phyloP scores from a whole-genome alignment of 345 rosid species.

The Ceriops decandra region DNA sequence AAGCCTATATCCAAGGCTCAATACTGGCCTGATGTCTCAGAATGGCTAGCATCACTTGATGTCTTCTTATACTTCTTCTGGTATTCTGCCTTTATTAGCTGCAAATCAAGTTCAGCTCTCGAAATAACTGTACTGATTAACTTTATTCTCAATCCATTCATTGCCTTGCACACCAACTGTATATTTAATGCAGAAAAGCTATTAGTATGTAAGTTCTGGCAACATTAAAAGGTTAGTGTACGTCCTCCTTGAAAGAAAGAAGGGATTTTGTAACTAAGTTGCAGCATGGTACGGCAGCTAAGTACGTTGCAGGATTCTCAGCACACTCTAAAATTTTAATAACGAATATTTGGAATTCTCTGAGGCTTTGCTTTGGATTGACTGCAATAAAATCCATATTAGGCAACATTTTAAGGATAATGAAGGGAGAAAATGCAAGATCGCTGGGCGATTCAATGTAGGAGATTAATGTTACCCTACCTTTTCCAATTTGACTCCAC shows the following conservation, averaged over 20 bases:
- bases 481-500: conserved; percentile 40
- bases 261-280: background rate
- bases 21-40: conserved; percentile 55
- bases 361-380: conserved; percentile 45
- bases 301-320: conserved; percentile 47
- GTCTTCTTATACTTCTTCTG: conserved; percentile 43
- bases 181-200: background rate
- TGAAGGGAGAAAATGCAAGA: background rate
- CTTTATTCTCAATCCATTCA: conserved; percentile 59
- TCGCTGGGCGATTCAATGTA: background rate
- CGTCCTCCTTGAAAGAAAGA: too few relatives aligned
- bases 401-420: background rate
- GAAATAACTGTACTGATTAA: conserved; percentile 51
- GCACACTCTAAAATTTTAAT: conserved; percentile 48
- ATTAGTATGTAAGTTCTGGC: background rate
- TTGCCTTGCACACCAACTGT: conserved; percentile 50
- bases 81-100: conserved; percentile 43
- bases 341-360: conserved; percentile 48
- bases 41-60: conserved; percentile 45
- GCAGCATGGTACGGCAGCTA: conserved; percentile 39
- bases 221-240: too few relatives aligned
- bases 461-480: conserved; percentile 14
- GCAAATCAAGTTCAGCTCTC: conserved; percentile 59
- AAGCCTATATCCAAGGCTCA: conserved; percentile 29
- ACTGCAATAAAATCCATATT: conserved; percentile 21